Evolutionary conservation across 371 early-diverging fungal species (phyloP), one percentile per base, ranked within the genome.

Genomic region (Mucor plumbeus): DNA sequence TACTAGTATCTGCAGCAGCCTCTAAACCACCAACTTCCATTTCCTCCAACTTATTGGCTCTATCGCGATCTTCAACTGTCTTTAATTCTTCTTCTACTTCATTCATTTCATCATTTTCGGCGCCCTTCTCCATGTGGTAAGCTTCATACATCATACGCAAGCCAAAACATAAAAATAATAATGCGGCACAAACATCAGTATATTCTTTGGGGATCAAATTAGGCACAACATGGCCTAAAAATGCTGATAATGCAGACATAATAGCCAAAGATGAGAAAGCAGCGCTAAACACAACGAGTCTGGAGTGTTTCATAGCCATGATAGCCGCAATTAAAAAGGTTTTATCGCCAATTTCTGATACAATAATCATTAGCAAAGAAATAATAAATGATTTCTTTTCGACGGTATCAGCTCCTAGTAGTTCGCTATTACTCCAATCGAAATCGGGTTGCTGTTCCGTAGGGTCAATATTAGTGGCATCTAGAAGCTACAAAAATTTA

Each of bases 341-440:
- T 83, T 98, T 98, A 90, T 98, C 98, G 54, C 98, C 98, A 68
- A 97, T 94, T 75, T 97, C 98, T 11, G 96, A 95, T 19, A 95
- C 92, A 26, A 95, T 82, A 61, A 96, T 96, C 87, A 97, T 94
- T 31, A 90, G 68, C 34, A 93, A 78, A 6, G 90, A 89, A 34
- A 88, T 77, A 7, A 89, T 15, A 36, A 90, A 79, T 10, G 82
- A 80, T 41, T 73, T 77, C 48, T 81, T 71, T 15, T 61, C 68
- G 17, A 36, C 7, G n/a, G 36, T 59, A n/a, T 19, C 54, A 10
- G 34, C 9, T 38, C 7, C 56, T 21, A 19, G 9, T 36, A 41
- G 43, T 31, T 31, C 54, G 19, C n/a, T 39, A 19, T 40, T 38
- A 34, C 33, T 41, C 65, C 36, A 65, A 31, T 59, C 19, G 26